Conservation (phyloP, 2,329 filamentous ascomycete species). For the Cladosporium cucumerinum region DNA sequence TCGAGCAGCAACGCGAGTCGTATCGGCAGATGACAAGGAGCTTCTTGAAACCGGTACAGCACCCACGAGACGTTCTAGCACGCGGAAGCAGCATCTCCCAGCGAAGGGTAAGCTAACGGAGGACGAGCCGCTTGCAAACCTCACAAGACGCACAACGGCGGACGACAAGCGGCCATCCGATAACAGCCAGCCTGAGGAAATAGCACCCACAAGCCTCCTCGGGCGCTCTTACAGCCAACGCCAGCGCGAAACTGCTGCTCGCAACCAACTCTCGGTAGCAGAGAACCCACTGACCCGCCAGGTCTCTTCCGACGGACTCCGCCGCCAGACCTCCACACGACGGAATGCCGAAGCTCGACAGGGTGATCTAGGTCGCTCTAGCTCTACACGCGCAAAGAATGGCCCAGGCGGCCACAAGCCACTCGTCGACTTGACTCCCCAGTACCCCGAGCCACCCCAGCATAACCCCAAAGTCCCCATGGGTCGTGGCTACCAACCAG, state of each 20-base stretch:
- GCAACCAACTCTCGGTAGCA: conserved; percentile 50
- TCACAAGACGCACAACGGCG: conserved; percentile 17
- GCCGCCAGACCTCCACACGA: conserved; percentile 16
- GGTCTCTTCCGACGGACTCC: conserved; percentile 18
- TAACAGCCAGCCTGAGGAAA: conserved; percentile 36
- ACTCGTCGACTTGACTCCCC: conserved; percentile 64
- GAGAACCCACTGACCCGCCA: conserved; percentile 54
- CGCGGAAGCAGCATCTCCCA: conserved; percentile 34
- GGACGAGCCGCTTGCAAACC: conserved; percentile 36
- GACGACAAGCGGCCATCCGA: conserved; percentile 9
- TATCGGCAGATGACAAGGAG: not conserved
- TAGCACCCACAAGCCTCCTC: conserved; percentile 47
- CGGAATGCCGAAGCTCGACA: conserved; percentile 12
- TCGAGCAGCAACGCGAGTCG: conserved; percentile 1
- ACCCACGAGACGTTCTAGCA: conserved; percentile 12
- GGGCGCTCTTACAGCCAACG: conserved; percentile 50
- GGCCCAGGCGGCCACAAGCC: conserved; percentile 52
- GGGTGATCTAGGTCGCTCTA: conserved; percentile 38
- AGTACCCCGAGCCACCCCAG: conserved; percentile 62
- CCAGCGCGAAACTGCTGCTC: conserved; percentile 38
- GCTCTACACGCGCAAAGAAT: conserved; percentile 39
- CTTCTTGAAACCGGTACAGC: conserved; percentile 23
- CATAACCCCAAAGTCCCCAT: conserved; percentile 53
- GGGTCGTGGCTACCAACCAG: conserved; percentile 47
- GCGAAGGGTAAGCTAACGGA: conserved; percentile 29